Conservation (phyloP, 495 filamentous ascomycete species). For the Penicillium robsamsonii region DNA sequence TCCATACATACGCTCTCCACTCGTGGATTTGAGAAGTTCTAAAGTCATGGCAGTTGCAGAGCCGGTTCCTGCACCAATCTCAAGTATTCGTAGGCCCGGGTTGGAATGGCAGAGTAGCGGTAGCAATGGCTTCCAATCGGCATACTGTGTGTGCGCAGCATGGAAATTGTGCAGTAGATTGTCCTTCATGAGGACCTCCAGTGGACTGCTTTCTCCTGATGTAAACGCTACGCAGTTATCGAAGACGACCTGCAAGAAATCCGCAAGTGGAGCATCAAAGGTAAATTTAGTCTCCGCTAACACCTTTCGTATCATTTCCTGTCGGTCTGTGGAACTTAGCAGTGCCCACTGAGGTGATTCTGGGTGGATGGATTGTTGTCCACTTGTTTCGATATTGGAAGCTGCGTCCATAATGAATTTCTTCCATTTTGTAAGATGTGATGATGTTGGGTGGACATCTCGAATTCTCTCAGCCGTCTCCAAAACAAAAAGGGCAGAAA, state of each 20-base stretch:
- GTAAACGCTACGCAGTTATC: conserved; percentile 1
- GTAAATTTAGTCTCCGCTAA: background rate
- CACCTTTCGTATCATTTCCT: background rate
- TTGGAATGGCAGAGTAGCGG: conserved; percentile 33
- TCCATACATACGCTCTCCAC: conserved; percentile 7
- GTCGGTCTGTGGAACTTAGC: background rate
- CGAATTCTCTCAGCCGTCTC: conserved; percentile 4
- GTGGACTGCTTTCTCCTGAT: conserved; percentile 16
- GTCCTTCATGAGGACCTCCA: conserved; percentile 30
- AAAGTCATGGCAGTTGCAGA: conserved; percentile 26
- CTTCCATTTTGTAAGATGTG: background rate
- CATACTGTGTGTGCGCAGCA: conserved; percentile 9
- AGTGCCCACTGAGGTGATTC: background rate
- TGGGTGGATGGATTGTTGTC: background rate
- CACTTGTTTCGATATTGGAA: background rate
- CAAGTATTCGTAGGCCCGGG: conserved; percentile 41
- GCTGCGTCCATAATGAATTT: background rate
- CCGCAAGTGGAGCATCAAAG: conserved; percentile 6
- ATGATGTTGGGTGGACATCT: background rate
- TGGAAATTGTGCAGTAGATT: conserved; percentile 28
- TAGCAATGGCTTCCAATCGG: conserved; percentile 19
- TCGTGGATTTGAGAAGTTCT: conserved; percentile 22
- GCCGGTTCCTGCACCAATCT: conserved; percentile 49
- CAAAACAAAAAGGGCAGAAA: conserved; percentile 1
- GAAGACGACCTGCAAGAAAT: conserved; percentile 5